These are phyloP conservation scores for Rutstroemia sp. DNA, from an alignment of 2,329 filamentous ascomycete species.

Conservation along the genomic window DNA sequence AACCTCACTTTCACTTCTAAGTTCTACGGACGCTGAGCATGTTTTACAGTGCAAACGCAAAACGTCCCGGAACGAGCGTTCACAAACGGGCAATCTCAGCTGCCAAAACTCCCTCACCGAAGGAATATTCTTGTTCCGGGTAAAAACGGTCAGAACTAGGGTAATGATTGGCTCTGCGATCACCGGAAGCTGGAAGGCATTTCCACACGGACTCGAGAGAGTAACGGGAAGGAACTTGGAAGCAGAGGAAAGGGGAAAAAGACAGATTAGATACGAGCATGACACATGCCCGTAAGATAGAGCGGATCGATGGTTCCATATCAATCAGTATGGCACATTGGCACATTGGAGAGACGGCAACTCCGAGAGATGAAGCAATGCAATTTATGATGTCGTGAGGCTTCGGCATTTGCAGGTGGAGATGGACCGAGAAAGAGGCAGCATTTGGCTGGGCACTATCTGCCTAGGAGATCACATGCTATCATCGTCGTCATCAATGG, in stretches of 20 bases:
- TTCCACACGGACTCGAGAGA: constrained; percentile 1
- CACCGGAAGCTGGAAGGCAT: constrained; percentile 8
- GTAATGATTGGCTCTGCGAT: constrained; percentile 3
- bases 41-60: neutral
- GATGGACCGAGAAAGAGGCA: neutral
- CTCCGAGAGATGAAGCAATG: neutral
- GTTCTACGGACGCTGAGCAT: neutral
- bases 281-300: neutral
- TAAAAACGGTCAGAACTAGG: constrained; percentile 6
- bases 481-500: no score
- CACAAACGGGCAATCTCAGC: neutral
- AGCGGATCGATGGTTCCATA: neutral
- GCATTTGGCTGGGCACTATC: no score
- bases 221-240: neutral
- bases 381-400: neutral
- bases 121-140: neutral
- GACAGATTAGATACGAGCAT: neutral
- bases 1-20: constrained; percentile 6
- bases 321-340: neutral
- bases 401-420: neutral
- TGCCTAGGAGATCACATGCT: no score
- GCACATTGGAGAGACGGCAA: neutral
- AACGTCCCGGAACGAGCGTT: neutral
- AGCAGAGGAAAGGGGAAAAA: neutral
- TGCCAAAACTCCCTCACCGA: neutral